phyloP scores from a whole-genome alignment of 148 eudicot species.

The Fagopyrum tataricum region DNA sequence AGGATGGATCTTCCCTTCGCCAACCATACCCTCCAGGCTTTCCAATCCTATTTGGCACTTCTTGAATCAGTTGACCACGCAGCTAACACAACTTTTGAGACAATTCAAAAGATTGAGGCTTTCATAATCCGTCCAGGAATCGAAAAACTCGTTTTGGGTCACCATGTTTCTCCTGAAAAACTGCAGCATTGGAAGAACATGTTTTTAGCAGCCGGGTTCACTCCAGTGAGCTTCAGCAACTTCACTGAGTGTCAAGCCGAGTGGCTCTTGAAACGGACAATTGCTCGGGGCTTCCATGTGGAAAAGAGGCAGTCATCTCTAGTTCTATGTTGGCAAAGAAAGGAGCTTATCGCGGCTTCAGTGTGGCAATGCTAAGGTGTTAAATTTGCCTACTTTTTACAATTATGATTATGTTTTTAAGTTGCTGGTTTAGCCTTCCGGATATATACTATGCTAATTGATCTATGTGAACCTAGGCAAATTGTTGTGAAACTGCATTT shows the following conservation, averaged over 20 bases:
- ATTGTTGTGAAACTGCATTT: too few relatives aligned
- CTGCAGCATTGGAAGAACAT: conserved; percentile 78
- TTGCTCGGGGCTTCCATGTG: conserved; percentile 67
- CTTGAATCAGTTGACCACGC: conserved; percentile 81
- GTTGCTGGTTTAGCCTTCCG: neutral
- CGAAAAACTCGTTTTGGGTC: conserved; percentile 60
- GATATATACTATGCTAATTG: neutral
- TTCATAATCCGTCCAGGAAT: conserved; percentile 71
- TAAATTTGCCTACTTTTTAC: conserved; percentile 2
- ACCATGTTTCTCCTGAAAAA: conserved; percentile 55
- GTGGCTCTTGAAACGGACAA: conserved; percentile 74
- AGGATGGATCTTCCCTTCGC: conserved; percentile 71
- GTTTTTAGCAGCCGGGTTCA: conserved; percentile 60
- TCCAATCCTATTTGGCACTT: conserved; percentile 61
- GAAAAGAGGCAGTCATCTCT: conserved; percentile 84
- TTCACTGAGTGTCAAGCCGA: conserved; percentile 86
- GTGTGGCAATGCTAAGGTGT: conserved; percentile 73
- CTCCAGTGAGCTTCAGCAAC: conserved; percentile 60
- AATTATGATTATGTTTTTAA: neutral
- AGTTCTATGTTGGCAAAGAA: conserved; percentile 75
- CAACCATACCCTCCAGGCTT: conserved; percentile 59
- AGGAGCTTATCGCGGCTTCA: conserved; percentile 78
- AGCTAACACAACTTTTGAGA: conserved; percentile 51
- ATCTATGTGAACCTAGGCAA: too few relatives aligned
- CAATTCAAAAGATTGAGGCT: conserved; percentile 65